phyloP scores from a whole-genome alignment of 228 moss, liverwort and hornwort species.

The Sphagnum fallax region DNA sequence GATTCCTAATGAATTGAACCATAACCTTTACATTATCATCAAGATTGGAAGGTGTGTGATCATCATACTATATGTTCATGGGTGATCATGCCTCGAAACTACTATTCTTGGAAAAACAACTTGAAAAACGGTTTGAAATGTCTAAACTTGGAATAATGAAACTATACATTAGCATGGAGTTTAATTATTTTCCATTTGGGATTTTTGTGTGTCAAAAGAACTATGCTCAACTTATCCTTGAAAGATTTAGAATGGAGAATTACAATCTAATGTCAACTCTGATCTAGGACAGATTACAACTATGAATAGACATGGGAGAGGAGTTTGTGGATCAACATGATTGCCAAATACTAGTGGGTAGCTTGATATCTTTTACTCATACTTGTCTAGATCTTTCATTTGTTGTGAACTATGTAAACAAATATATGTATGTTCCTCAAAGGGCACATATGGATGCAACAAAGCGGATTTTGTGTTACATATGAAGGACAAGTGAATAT shows the following conservation, averaged over 20 bases:
- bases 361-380: background rate
- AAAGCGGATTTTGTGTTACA: background rate
- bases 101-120: background rate
- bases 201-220: background rate
- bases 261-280: background rate
- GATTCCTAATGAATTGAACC: background rate
- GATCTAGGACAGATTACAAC: background rate
- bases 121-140: background rate
- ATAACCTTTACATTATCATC: background rate
- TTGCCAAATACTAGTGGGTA: background rate
- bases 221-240: background rate
- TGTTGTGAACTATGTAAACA: background rate
- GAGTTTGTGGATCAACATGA: background rate
- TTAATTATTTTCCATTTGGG: background rate
- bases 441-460: background rate
- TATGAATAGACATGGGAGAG: background rate
- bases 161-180: background rate
- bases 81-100: background rate
- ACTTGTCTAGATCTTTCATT: background rate
- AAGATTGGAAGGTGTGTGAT: background rate
- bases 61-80: background rate
- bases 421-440: background rate
- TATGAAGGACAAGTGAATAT: background rate
- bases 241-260: background rate
- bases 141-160: background rate